Conservation (phyloP, 805 yeast genomes). For the Hanseniaspora nectarophila region DNA sequence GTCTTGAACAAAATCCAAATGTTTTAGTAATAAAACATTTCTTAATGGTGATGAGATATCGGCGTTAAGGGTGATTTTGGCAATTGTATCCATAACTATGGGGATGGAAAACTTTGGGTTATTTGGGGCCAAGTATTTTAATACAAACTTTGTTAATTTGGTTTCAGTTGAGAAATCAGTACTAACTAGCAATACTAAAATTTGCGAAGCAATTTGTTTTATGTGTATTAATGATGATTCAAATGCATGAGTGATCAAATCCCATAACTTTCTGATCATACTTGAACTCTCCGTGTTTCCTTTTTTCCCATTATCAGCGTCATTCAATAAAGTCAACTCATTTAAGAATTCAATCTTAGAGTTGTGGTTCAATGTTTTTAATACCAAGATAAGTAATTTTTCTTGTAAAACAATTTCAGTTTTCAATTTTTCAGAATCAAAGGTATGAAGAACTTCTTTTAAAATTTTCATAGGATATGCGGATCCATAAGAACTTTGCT, state of each 20-base stretch:
- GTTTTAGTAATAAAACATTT: constrained; percentile 16
- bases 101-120: constrained; percentile 1
- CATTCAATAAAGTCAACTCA: not conserved
- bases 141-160: not conserved
- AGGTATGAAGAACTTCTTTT: not conserved
- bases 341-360: not conserved
- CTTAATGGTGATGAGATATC: not conserved
- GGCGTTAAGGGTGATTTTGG: not conserved
- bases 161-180: not conserved
- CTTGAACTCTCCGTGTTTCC: not conserved
- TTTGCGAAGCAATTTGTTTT: constrained; percentile 6
- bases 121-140: not conserved
- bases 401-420: not conserved
- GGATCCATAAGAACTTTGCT: not conserved
- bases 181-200: not conserved
- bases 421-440: not conserved
- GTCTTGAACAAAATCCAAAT: constrained; percentile 10
- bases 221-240: constrained; percentile 7
- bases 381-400: not conserved
- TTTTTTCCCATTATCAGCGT: not conserved
- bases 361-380: constrained; percentile 2
- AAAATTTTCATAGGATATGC: not conserved
- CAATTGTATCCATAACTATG: constrained; percentile 7
- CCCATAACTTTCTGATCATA: not conserved
- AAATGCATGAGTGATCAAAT: constrained; percentile 1